Conservation (phyloP, 1,284 basidiomycete species). For the Ganoderma sp. region DNA sequence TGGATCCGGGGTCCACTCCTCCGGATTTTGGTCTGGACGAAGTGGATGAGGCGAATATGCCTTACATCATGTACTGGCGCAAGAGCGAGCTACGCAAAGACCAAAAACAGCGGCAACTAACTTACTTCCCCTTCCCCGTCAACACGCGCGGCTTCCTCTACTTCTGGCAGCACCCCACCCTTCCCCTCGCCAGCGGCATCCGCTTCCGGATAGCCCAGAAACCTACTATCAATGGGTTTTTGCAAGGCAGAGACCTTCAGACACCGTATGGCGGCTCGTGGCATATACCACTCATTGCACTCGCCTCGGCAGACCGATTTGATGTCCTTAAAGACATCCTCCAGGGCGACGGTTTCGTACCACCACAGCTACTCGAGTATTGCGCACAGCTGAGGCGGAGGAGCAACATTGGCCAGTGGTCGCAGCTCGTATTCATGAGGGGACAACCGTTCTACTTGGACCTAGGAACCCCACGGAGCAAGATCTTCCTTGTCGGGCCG, state of each 20-base stretch:
- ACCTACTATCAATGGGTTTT: slow-evolving; percentile 5
- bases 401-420: slow-evolving; percentile 7
- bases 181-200: slow-evolving; percentile 17
- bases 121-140: slow-evolving; percentile 23
- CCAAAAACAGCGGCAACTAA: not conserved
- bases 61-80: slow-evolving; percentile 17
- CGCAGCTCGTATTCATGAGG: slow-evolving; percentile 12
- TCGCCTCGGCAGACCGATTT: slow-evolving; percentile 10
- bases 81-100: not conserved
- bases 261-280: slow-evolving; percentile 20
- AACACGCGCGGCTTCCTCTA: slow-evolving; percentile 27
- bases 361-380: not conserved
- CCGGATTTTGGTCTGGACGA: not conserved
- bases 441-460: slow-evolving; percentile 19
- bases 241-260: slow-evolving; percentile 18
- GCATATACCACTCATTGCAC: slow-evolving; percentile 18
- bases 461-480: not conserved
- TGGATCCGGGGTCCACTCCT: not conserved
- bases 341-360: slow-evolving; percentile 8
- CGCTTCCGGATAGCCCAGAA: slow-evolving; percentile 24
- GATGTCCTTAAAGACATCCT: not conserved
- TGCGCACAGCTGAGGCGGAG: not conserved
- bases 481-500: not conserved
- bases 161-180: slow-evolving; percentile 7
- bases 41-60: not conserved